These are phyloP conservation scores for Trifolium subterraneum DNA, from an alignment of 306 rosid genomes.

Conservation along the genomic window DNA sequence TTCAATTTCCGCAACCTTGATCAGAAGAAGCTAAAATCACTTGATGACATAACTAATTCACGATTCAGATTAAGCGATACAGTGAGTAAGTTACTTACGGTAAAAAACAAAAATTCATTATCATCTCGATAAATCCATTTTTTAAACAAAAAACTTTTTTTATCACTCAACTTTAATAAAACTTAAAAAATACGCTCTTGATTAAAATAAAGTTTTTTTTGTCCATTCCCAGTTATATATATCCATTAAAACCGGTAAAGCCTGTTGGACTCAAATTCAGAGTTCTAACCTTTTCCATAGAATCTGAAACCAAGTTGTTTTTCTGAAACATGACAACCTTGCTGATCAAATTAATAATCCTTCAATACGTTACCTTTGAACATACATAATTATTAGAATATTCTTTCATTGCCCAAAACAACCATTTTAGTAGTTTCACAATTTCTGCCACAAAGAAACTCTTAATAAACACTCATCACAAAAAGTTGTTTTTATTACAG, in stretches of 20 bases:
- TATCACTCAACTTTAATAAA: neutral
- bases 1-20: no score
- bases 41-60: no score
- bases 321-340: constrained; percentile 4
- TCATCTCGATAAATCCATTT: neutral
- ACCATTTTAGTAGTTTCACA: neutral
- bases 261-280: neutral
- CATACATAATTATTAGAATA: neutral
- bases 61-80: no score
- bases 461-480: neutral
- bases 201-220: neutral
- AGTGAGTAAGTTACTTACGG: no score
- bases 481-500: neutral
- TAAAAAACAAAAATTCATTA: no score
- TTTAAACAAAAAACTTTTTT: no score
- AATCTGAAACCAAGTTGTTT: neutral
- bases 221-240: neutral
- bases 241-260: neutral
- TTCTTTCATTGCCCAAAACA: neutral
- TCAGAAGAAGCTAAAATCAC: no score
- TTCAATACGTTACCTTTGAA: neutral
- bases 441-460: neutral
- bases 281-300: neutral
- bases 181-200: neutral
- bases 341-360: neutral